Evolutionary conservation across 1,284 basidiomycete species (phyloP), one percentile per base, ranked within the genome.

Genomic region (Heterobasidion occidentale): DNA sequence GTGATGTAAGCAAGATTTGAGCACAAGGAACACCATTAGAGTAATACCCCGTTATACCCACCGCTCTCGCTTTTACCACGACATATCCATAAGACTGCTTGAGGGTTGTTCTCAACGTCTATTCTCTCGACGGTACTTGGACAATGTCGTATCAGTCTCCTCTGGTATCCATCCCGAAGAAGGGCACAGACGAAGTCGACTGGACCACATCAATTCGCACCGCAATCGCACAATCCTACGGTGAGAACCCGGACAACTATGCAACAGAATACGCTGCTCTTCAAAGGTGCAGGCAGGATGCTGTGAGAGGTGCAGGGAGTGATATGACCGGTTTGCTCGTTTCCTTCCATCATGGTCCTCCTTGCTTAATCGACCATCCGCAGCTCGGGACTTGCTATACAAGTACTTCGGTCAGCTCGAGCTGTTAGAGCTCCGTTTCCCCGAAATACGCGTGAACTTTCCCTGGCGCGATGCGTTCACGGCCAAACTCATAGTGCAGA

Each of bases 321-420:
- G 94, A 98, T 68, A 78, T 84, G 53, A 97, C 93, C 15, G 92
- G 92, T 92, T 59, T 59, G 81, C 70, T 7, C 14, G 4, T 17
- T 38, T 38, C 50, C 19, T 46, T 46, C 19, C 35, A 15, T 57
- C 46, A 42, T 49, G 38, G 38, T 4, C 4, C 27, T 17, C 19
- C 46, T 19, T n/a, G 17, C 11, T 55, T n/a, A 36, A 9, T 49
- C 8, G 35, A 45, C 11, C 19, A 33, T 42, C n/a, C 19, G 51
- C 50, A 84, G 94, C 88, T 19, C 81, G 96, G 48, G 97, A 99
- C 73, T 77, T 99, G 27, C 78, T 99, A 51, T 98, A 96, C 86
- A 98, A 97, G 72, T 99, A 99, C 78, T 99, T 99, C 75, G 96
- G 97, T 47, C 96, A 99, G 72, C 87, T 99, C 42, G 97, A 99